Conservation (phyloP, 2,329 filamentous ascomycete species). For the Scedosporium boydii region DNA sequence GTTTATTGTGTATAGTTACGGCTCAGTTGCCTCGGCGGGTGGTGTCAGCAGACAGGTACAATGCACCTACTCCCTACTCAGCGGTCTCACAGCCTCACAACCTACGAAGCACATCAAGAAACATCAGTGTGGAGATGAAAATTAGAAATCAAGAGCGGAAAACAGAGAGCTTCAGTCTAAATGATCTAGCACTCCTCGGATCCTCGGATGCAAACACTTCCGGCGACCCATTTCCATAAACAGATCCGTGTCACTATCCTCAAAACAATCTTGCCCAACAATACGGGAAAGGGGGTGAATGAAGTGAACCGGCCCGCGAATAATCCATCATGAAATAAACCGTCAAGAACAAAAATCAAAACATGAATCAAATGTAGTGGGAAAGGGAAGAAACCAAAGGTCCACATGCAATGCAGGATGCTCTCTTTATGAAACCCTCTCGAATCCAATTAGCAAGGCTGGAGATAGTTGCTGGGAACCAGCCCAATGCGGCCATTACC, state of each 20-base stretch:
- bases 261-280: neutral
- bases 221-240: neutral
- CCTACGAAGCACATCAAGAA: no score
- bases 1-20: no score
- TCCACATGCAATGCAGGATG: neutral
- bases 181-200: neutral
- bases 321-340: neutral
- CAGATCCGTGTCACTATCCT: neutral
- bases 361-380: neutral
- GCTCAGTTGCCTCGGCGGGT: no score
- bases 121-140: neutral
- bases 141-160: neutral
- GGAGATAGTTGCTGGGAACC: conserved; percentile 60
- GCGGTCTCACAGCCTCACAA: neutral
- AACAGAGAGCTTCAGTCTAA: neutral
- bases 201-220: neutral
- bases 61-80: no score
- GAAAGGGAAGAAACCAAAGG: neutral
- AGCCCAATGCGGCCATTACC: conserved; percentile 49
- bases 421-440: neutral
- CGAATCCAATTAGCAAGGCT: conserved; percentile 32
- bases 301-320: neutral
- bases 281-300: neutral
- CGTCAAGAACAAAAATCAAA: neutral
- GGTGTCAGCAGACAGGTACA: no score